Base-by-base conservation (phyloP, 2,329 filamentous ascomycete species). In the Botrytis squamosa region DNA sequence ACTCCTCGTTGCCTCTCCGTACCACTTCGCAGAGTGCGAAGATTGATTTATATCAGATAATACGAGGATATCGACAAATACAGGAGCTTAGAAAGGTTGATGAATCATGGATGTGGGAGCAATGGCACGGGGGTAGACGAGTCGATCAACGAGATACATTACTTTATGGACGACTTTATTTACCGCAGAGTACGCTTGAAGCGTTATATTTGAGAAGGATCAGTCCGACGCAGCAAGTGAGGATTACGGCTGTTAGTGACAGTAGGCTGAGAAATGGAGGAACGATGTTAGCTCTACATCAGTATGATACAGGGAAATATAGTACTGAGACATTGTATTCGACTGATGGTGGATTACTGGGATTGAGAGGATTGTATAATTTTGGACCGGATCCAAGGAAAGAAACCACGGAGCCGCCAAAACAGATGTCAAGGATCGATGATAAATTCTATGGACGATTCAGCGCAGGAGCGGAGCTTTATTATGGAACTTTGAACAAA, bases 401-500 rank as follows among this genome's bases (percentile, higher is more conserved):
- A 49, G 76, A 76, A 72, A 71, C 73, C 40, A 78, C 73, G 72
- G 77, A 77, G 62, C 75, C 75, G 18, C 46, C 49, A 3, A 68
- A 69, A 57, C 66, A 69, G n/a, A 69, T 55, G 16, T 75, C 76
- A 1, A 79, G 80, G 40, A 79, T 77, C 2, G 85, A 83, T 74
- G 90, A 92, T 80, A 88, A 87, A 77, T 89, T 91, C 74, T 92
- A 90, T 84, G 95, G 93, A 14, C 90, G 95, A 33, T 94, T 98
- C 81, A 97, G 93, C 80, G 93, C 93, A 4, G 96, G 96, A 52
- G 95, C 91, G 72, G 96, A 99, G 83, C 86, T 97, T 52, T 99
- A 98, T 84, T 99, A 99, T 84, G 96, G 95, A 36, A 92, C 95
- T 0, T 84, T 98, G 74, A 98, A 98, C 82, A 98, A 98, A 81